Evolutionary conservation across 331 rosid species (phyloP), one percentile per base, ranked within the genome.

Genomic region (Malus hybrid): DNA sequence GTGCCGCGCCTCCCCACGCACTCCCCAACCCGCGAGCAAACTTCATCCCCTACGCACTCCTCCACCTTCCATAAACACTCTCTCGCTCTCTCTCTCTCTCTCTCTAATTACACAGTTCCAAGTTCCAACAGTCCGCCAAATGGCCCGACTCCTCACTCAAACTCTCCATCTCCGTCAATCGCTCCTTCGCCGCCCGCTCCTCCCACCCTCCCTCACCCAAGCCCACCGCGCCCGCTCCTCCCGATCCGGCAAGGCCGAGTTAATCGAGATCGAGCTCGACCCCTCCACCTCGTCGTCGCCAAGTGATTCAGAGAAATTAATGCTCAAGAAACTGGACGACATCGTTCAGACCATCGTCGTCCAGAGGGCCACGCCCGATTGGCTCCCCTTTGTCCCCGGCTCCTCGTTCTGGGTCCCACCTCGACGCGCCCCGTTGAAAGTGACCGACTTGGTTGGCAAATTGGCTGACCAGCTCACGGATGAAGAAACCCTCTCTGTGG

Each of bases 371-470:
- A 91, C 98, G 0, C 98, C 97, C 0, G 92, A 93, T 75, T 93
- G 98, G 98, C 78, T 93, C 2, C 98, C 98, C 33, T 91, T 93
- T 57, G 88, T 84, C 0, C 98, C 98, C 1, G 97, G 98, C 0
- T 89, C 93, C n/a, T 93, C 98, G 0, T 93, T 93, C 83, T 93
- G 98, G 98, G 98, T 93, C 79, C 97, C 98, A 14, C 98, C 98
- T 2, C 86, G 93, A 0, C 83, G 83, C 0, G 29, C 82, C 3
- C 83, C 83, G 0, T 26, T 85, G 6, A 80, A 83, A 64, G 87
- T 89, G 12, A 73, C 77, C 19, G 83, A 89, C 52, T 81, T 93
- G 74, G 87, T 89, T 0, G 81, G 84, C 12, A 87, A 79, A 9
- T 53, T 89, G 66, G 61, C 83, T 5, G 78, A 68, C 29, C 79